These are phyloP conservation scores for Lactifluus piperatus DNA, from an alignment of 768 basidiomycete genomes.

Conservation along the genomic window DNA sequence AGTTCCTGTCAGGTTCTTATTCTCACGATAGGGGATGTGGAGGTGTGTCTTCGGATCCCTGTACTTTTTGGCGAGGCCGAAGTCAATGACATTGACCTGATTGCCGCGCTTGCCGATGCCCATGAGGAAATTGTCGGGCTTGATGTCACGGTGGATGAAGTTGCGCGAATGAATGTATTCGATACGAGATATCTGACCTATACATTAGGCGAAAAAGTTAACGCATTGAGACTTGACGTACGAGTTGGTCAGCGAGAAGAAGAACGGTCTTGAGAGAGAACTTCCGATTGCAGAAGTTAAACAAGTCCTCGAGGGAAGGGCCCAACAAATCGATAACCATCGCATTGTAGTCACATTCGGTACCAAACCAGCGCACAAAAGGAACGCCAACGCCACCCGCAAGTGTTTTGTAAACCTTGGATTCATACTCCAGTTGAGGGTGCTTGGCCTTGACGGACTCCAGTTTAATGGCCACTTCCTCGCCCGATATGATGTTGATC, in stretches of 20 bases:
- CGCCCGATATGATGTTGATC: slow-evolving; percentile 99
- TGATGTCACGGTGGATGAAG: slow-evolving; percentile 97
- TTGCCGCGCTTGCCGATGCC: slow-evolving; percentile 99
- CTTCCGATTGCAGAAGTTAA: slow-evolving; percentile 96
- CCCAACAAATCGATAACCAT: slow-evolving; percentile 98
- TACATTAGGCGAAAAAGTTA: slow-evolving; percentile 9
- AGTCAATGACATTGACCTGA: slow-evolving; percentile 98
- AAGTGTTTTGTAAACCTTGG: slow-evolving; percentile 92
- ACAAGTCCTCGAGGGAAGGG: slow-evolving; percentile 83
- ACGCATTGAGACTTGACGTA: slow-evolving; percentile 31
- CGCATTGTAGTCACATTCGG: slow-evolving; percentile 98
- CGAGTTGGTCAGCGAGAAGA: slow-evolving; percentile 92
- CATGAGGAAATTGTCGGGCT: slow-evolving; percentile 99
- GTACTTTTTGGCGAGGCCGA: slow-evolving; percentile 99
- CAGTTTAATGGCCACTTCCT: slow-evolving; percentile 99
- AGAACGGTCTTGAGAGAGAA: slow-evolving; percentile 96
- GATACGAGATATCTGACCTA: slow-evolving; percentile 82
- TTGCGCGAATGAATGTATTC: slow-evolving; percentile 99
- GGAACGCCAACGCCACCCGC: slow-evolving; percentile 98
- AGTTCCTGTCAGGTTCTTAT: slow-evolving; percentile 99
- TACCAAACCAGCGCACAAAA: slow-evolving; percentile 92
- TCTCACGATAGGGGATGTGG: slow-evolving; percentile 99
- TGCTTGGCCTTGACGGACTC: slow-evolving; percentile 99
- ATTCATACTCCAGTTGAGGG: slow-evolving; percentile 99
- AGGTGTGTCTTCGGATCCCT: slow-evolving; percentile 99